Base-by-base conservation (phyloP, 805 yeast species). In the Metschnikowia gelsemii region DNA sequence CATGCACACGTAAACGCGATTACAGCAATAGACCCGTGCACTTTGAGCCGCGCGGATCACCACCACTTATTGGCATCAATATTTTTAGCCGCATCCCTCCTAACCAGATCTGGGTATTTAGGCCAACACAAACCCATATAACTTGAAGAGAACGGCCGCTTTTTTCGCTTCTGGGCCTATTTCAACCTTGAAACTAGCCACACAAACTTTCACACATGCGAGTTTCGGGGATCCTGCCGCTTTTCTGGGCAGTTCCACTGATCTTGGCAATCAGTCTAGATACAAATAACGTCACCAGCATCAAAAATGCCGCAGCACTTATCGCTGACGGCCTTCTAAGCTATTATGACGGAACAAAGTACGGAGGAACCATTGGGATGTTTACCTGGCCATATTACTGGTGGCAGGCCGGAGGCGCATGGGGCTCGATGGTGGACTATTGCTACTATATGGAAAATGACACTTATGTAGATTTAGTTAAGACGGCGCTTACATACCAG, bases 371-470 rank as follows among this genome's bases (percentile, higher is more conserved):
- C 4, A 70, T 86, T 20, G 99, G 98, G 31, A 81, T 85, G 89
- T 90, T 93, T 62, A 70, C 82, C 9, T 68, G 73, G 57, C 98
- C 98, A 0, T 90, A 91, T 72, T 91, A 91, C 73, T 91, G 98
- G 99, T 90, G 97, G 97, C 88, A 89, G 67, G 96, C 97, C 8
- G 98, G 98, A 51, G 95, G 90, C 46, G 96, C 91, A 2, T 88
- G 89, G 87, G 96, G 96, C 7, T 73, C 85, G 14, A 68, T 91
- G 74, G 58, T 91, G 32, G 96, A 89, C 61, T 84, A 85, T 63
- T 75, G 87, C 67, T 80, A 60, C 51, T 82, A 73, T 59, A 78
- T 87, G 61, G 76, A 82, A 27, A 84, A 90, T 60, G 76, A 75
- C 49, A 78, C 90, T 1, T 86, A 79, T 54, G 83, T 75, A 32